Evolutionary conservation across 2,329 filamentous ascomycete species (phyloP), one percentile per base, ranked within the genome.

Genomic region (Thermothelomyces thermophilus): DNA sequence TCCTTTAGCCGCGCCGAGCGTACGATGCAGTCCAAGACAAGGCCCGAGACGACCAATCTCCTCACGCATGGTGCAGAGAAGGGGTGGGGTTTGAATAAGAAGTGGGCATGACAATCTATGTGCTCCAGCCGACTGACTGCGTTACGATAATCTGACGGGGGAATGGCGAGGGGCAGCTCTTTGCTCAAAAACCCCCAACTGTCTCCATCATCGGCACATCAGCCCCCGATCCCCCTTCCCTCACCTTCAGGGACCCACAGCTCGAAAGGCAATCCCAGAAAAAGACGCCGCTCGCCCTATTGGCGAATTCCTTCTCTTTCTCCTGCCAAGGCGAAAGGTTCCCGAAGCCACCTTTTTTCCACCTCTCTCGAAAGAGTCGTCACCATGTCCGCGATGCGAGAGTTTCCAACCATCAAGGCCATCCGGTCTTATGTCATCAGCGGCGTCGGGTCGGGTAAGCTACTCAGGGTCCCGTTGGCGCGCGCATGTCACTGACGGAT

Each of bases 361-460:
- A 31, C 30, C 14, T 3, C 30, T 31, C 30, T 31, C 33, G 6
- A 13, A 2, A 10, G 22, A 17, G 11, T 3, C 3, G 7, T 39
- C 50, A 60, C 35, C 41, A 77, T 78, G 75, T 65, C 73, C 58
- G 69, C 70, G 58, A 75, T 75, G 52, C 73, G 69, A 57, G 64
- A 74, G 7, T 90, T 90, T 59, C 86, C 86, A 41, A 85, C 76
- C 48, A 89, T 91, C 72, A 87, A 87, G 70, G 77, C 82, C 64
- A 71, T 91, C 53, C 75, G 83, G 61, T 87, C 86, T 31, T 90
- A 79, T 63, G 74, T 90, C 52, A 85, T 87, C 48, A 75, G 80
- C 50, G 84, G 84, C 46, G 73, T 76, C 16, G 73, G 73, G 31
- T 73, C 73, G 42, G 73, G 72, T 72, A 56, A 26, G 79, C 77